phyloP scores from a whole-genome alignment of 164 flowering plant genomes.

The Aristolochia contorta region DNA sequence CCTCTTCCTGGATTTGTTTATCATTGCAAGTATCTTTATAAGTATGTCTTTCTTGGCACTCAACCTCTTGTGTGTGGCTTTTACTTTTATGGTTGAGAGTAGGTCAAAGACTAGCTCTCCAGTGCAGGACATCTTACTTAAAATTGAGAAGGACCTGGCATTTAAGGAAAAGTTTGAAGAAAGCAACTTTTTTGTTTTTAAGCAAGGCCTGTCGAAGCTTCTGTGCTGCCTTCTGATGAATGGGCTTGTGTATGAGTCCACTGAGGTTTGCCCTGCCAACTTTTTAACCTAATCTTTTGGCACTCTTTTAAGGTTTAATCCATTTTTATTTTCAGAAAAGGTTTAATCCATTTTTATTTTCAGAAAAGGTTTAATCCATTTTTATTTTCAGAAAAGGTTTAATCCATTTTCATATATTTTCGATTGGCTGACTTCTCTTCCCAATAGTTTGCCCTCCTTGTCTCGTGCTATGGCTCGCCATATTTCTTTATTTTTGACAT shows the following conservation, averaged over 20 bases:
- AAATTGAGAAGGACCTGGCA: conserved; percentile 55
- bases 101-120: conserved; percentile 67
- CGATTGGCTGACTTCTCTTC: too few relatives aligned
- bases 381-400: too few relatives aligned
- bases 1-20: background rate
- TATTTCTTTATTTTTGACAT: too few relatives aligned
- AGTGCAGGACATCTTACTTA: conserved; percentile 73
- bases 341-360: too few relatives aligned
- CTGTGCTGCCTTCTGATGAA: conserved; percentile 80
- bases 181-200: conserved; percentile 72
- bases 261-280: conserved; percentile 47
- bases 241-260: conserved; percentile 77
- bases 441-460: too few relatives aligned
- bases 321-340: background rate
- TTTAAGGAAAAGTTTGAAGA: conserved; percentile 51
- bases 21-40: background rate
- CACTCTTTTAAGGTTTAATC: background rate
- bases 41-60: background rate
- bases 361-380: too few relatives aligned
- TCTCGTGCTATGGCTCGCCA: too few relatives aligned
- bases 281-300: background rate
- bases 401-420: background rate
- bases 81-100: background rate
- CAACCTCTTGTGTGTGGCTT: background rate
- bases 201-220: conserved; percentile 65